phyloP scores from a whole-genome alignment of 2,329 filamentous ascomycete species.

The Plenodomus lindquistii region DNA sequence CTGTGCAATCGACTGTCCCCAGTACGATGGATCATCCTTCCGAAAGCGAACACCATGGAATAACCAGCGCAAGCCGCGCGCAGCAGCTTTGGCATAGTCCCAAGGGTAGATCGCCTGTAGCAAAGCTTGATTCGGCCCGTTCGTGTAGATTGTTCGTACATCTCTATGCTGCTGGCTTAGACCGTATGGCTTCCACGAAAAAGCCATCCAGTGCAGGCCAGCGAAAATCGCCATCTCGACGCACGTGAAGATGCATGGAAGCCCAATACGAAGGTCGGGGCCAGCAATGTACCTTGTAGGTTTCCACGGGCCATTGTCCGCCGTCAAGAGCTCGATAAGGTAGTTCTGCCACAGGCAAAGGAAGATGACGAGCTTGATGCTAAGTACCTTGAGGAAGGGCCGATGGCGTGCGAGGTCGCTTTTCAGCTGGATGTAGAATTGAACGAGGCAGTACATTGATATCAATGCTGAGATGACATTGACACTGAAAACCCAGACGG shows the following conservation, averaged over 20 bases:
- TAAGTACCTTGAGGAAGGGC: constrained; percentile 78
- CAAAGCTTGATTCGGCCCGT: constrained; percentile 68
- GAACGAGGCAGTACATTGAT: constrained; percentile 87
- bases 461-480: constrained; percentile 74
- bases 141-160: constrained; percentile 53
- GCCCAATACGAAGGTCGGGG: constrained; percentile 78
- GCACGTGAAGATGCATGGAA: constrained; percentile 76
- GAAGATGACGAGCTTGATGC: constrained; percentile 91
- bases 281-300: constrained; percentile 66
- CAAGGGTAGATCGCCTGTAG: constrained; percentile 76
- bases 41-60: constrained; percentile 71
- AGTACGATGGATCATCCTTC: constrained; percentile 48
- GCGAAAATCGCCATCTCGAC: constrained; percentile 85
- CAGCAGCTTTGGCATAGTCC: constrained; percentile 81
- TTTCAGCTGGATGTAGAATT: constrained; percentile 81
- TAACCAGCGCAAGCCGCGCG: constrained; percentile 78
- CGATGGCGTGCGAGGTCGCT: constrained; percentile 68
- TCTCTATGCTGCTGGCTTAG: constrained; percentile 21
- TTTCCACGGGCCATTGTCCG: constrained; percentile 63
- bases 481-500: constrained; percentile 78
- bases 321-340: constrained; percentile 63
- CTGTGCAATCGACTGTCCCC: background rate
- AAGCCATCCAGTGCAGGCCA: constrained; percentile 79
- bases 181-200: constrained; percentile 73
- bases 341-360: constrained; percentile 81